Percentiles rank a stretch among this genome's conserved stretches.
phyloP scores from a whole-genome alignment of 805 yeast genomes.

The Barnettozyma wickerhamii region DNA sequence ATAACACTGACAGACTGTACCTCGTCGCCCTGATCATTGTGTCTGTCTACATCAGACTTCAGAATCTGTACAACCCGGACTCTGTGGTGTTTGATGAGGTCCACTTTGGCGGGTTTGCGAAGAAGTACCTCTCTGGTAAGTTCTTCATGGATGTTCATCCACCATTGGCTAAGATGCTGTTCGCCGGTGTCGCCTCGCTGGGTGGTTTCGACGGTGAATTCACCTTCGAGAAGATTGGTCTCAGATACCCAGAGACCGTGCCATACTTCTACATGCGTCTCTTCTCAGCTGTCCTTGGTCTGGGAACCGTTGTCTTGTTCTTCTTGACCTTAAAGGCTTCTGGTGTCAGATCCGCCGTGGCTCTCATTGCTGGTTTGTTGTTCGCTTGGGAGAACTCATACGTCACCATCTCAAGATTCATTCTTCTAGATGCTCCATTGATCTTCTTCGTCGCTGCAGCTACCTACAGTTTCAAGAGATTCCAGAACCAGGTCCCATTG shows the following conservation, averaged over 20 bases:
- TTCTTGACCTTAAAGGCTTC: conserved; percentile 68
- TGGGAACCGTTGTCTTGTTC: conserved; percentile 58
- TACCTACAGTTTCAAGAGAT: conserved; percentile 58
- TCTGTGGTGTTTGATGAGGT: conserved; percentile 92
- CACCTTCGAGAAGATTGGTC: conserved; percentile 63
- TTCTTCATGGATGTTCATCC: conserved; percentile 78
- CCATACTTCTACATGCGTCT: conserved; percentile 71
- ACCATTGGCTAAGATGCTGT: conserved; percentile 72
- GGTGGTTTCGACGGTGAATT: conserved; percentile 75
- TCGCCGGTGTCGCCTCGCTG: conserved; percentile 61
- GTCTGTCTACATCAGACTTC: conserved; percentile 57
- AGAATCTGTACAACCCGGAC: conserved; percentile 59
- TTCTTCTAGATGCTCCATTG: conserved; percentile 72
- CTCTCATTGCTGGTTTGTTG: conserved; percentile 51
- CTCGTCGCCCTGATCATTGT: conserved; percentile 41
- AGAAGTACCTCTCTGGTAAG: conserved; percentile 62
- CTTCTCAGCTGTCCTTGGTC: conserved; percentile 64
- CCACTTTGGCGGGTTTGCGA: conserved; percentile 95
- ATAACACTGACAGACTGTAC: conserved; percentile 36
- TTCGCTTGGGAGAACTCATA: conserved; percentile 63
- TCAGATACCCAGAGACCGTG: conserved; percentile 46
- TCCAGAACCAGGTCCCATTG: conserved; percentile 63
- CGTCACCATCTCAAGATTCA: conserved; percentile 70
- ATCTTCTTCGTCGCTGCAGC: conserved; percentile 73
- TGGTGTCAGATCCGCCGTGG: conserved; percentile 63